Evolutionary conservation across 2,329 filamentous ascomycete genomes (phyloP).

Genomic region (Cryphonectria nitschkei): DNA sequence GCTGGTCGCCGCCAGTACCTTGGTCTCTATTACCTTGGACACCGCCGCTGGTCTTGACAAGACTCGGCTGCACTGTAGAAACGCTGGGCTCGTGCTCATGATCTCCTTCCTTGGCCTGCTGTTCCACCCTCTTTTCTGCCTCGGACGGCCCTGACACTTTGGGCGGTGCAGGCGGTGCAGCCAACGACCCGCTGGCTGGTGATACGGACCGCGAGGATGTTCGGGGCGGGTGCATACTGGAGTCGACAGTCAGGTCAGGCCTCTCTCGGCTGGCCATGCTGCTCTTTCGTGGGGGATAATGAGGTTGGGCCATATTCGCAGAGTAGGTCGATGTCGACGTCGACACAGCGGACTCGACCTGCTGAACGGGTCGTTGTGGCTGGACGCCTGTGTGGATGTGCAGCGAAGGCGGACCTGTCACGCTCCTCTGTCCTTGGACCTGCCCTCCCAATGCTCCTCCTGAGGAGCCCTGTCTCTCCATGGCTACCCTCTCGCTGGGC

Average conservation of each 20-base stretch:
- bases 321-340: constrained; percentile 17
- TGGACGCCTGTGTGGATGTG: constrained; percentile 32
- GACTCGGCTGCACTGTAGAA: constrained; percentile 54
- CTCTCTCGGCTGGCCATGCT: constrained; percentile 56
- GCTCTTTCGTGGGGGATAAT: constrained; percentile 64
- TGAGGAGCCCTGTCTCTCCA: constrained; percentile 25
- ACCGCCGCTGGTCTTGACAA: constrained; percentile 50
- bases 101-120: constrained; percentile 55
- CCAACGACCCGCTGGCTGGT: constrained; percentile 37
- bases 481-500: constrained; percentile 27
- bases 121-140: constrained; percentile 73
- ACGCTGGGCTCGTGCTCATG: constrained; percentile 61
- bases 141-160: constrained; percentile 76
- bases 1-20: constrained; percentile 40
- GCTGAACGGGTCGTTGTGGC: constrained; percentile 12
- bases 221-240: constrained; percentile 24
- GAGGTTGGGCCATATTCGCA: constrained; percentile 35
- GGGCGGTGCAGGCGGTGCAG: constrained; percentile 45
- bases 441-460: not conserved
- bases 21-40: constrained; percentile 39
- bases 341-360: constrained; percentile 16
- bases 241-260: constrained; percentile 33
- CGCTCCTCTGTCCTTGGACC: constrained; percentile 27
- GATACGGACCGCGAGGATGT: constrained; percentile 43
- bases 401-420: constrained; percentile 31